A percentile compares a stretch with the other conserved stretches of the same genome.
These are phyloP conservation scores for Cicer cuneatum DNA, from an alignment of 306 rosid genomes.

Conservation along the genomic window DNA sequence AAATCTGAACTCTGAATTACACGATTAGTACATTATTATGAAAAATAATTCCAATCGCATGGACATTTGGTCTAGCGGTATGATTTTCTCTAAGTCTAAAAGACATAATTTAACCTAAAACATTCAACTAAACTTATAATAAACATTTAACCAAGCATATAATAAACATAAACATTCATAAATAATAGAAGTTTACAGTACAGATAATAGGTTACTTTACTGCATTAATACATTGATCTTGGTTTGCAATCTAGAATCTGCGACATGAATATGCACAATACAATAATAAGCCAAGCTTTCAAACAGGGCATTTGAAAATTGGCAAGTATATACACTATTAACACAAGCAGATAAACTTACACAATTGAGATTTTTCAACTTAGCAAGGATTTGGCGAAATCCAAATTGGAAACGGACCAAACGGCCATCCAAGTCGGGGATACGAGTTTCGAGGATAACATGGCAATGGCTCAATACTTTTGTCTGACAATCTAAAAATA, in stretches of 20 bases:
- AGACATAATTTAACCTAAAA: not conserved
- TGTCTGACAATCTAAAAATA: constrained; percentile 55
- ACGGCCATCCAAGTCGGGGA: constrained; percentile 49
- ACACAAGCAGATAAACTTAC: constrained; percentile 17
- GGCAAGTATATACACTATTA: not conserved
- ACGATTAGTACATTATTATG: not conserved
- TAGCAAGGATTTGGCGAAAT: constrained; percentile 68
- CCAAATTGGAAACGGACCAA: constrained; percentile 74
- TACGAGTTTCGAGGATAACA: constrained; percentile 50
- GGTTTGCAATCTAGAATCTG: not conserved
- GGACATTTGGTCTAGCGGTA: constrained; percentile 40
- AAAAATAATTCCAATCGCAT: not conserved
- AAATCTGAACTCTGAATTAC: not conserved
- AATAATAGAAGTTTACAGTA: not conserved
- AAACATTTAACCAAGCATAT: constrained; percentile 1
- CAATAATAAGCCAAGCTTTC: constrained; percentile 7
- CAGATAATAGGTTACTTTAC: constrained; percentile 1
- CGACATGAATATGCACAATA: not conserved
- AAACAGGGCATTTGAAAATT: not conserved
- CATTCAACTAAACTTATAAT: not conserved
- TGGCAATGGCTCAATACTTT: constrained; percentile 57
- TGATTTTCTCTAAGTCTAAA: constrained; percentile 15
- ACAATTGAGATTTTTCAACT: not conserved
- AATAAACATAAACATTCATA: not conserved
- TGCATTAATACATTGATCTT: constrained; percentile 17